phyloP scores from a whole-genome alignment of 139 green algal species.

The Zygnema cylindricum region DNA sequence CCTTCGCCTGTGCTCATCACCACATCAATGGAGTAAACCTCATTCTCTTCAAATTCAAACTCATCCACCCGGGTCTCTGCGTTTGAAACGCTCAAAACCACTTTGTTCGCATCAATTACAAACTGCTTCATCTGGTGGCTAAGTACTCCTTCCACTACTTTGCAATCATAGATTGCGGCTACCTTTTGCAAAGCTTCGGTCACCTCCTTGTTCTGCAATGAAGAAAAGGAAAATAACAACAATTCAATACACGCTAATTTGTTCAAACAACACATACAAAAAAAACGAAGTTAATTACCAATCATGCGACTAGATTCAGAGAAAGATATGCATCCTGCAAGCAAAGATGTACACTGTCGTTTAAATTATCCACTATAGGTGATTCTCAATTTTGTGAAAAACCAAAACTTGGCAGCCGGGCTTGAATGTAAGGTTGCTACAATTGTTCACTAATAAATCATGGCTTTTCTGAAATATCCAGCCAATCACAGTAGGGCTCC shows the following conservation, averaged over 20 bases:
- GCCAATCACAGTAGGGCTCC: too few relatives aligned
- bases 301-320: not conserved
- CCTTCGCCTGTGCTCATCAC: slow-evolving; percentile 89
- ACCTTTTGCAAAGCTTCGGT: slow-evolving; percentile 75
- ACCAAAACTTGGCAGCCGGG: too few relatives aligned
- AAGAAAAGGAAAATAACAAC: not conserved
- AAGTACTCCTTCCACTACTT: slow-evolving; percentile 94
- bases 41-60: slow-evolving; percentile 92
- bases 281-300: not conserved
- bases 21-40: slow-evolving; percentile 96
- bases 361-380: too few relatives aligned
- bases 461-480: too few relatives aligned
- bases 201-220: slow-evolving; percentile 74
- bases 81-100: slow-evolving; percentile 82
- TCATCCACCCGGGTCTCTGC: slow-evolving; percentile 88
- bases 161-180: slow-evolving; percentile 85
- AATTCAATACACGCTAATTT: slow-evolving; percentile 39
- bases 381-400: too few relatives aligned
- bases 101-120: slow-evolving; percentile 97
- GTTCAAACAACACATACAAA: not conserved
- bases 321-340: not conserved
- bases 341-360: too few relatives aligned
- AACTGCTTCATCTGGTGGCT: slow-evolving; percentile 96
- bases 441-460: too few relatives aligned
- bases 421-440: too few relatives aligned